Percentiles rank a stretch among this genome's conserved stretches.
phyloP scores from a whole-genome alignment of 2,329 filamentous ascomycete genomes.

The Talaromyces rugulosus region DNA sequence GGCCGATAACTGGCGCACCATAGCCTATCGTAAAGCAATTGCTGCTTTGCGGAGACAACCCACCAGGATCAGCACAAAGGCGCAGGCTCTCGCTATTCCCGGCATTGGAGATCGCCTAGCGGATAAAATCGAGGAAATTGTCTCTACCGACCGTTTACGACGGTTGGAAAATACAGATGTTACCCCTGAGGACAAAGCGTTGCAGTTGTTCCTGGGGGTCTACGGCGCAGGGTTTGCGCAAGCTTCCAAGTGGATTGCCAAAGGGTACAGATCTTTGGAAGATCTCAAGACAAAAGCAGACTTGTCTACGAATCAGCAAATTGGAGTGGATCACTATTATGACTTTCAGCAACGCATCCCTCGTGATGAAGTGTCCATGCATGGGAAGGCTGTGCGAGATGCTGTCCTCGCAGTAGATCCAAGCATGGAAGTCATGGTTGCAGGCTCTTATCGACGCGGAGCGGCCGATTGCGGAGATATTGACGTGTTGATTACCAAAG shows the following conservation, averaged over 20 bases:
- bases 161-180: slow-evolving; percentile 66
- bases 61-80: slow-evolving; percentile 60
- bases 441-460: slow-evolving; percentile 82
- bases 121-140: slow-evolving; percentile 86
- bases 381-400: slow-evolving; percentile 61
- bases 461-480: slow-evolving; percentile 72
- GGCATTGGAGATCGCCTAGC: slow-evolving; percentile 70
- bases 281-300: slow-evolving; percentile 62
- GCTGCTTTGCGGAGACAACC: slow-evolving; percentile 65
- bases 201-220: slow-evolving; percentile 70
- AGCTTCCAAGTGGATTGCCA: slow-evolving; percentile 70
- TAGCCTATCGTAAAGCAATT: slow-evolving; percentile 74
- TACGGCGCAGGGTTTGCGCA: slow-evolving; percentile 71
- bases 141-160: slow-evolving; percentile 64
- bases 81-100: slow-evolving; percentile 64
- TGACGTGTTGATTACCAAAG: slow-evolving; percentile 76
- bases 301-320: slow-evolving; percentile 64
- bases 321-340: slow-evolving; percentile 74
- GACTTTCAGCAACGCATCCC: slow-evolving; percentile 79
- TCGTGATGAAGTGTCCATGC: slow-evolving; percentile 66
- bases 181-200: slow-evolving; percentile 61
- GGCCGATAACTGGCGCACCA: slow-evolving; percentile 72
- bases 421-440: slow-evolving; percentile 65
- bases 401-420: slow-evolving; percentile 59
- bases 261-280: slow-evolving; percentile 69